Evolutionary conservation across 75 land plant genomes (phyloP), one percentile per base, ranked within the genome.

Genomic region (Isoetes taiwanensis): DNA sequence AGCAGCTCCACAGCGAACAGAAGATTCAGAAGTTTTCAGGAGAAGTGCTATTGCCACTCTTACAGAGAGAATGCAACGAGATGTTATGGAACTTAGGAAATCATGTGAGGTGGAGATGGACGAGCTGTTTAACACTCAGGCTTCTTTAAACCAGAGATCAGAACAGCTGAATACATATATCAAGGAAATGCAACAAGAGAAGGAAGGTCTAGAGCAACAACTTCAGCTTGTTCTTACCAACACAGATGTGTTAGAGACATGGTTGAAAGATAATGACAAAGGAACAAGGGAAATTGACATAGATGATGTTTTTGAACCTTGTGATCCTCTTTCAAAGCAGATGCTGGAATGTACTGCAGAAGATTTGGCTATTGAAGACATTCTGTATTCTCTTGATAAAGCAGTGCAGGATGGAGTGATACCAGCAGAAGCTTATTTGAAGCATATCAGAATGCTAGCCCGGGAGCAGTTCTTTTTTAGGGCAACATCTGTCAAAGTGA

Each of bases 351-450:
- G 63, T 28, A 41, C 30, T 32, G 73, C 86, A 14, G 75, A 67
- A 14, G 94, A 93, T 67, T 71, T 93, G 34, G 89, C 85, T 1
- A 73, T 86, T 20, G 98, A 93, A 65, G 98, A 93, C 38, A 56
- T 59, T 2, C 69, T 93, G 2, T 93, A 93, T 33, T 54, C 94
- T 0, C 34, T 93, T 54, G 98, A 93, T 37, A 75, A 69, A 46
- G 86, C 80, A 9, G 59, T 76, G 31, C 67, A 76, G 56, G 60
- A 70, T 12, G 76, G 82, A 3, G 61, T 21, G 2, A 61, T 86
- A 41, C 52, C 65, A 27, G 70, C 69, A 30, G 79, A 69, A 26
- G 57, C 39, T 2, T 86, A 86, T 48, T 17, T 80, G 28, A 86
- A 63, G 79, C 66, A 78, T 8, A 76, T 86, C 27, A 69, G 93